Evolutionary conservation across 495 filamentous ascomycete species (phyloP).

Genomic region (Daldinia decipiens): DNA sequence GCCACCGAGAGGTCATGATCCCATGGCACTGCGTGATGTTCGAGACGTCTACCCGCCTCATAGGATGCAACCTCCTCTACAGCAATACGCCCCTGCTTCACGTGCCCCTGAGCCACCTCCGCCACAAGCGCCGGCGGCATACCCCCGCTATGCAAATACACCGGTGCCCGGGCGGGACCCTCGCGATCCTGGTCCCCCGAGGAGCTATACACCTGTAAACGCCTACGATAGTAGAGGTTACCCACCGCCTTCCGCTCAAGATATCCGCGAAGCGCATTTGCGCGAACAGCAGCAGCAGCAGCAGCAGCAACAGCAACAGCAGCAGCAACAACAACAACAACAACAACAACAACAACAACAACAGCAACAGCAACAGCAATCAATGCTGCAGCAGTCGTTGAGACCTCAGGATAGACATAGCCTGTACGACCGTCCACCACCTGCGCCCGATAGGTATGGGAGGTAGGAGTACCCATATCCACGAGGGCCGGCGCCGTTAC

Average conservation of each 20-base stretch:
- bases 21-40: slow-evolving; percentile 47
- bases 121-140: slow-evolving; percentile 41
- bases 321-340: too few species aligned
- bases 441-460: slow-evolving; percentile 47
- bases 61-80: slow-evolving; percentile 46
- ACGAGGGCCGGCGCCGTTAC: background rate
- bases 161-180: slow-evolving; percentile 48
- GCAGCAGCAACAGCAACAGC: too few species aligned
- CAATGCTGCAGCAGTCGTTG: slow-evolving; percentile 49
- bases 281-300: slow-evolving; percentile 45
- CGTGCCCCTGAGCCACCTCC: slow-evolving; percentile 50
- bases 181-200: slow-evolving; percentile 44
- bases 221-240: slow-evolving; percentile 45
- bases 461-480: slow-evolving; percentile 30
- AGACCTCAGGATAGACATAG: slow-evolving; percentile 50
- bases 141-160: slow-evolving; percentile 46
- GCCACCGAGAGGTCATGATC: slow-evolving; percentile 51
- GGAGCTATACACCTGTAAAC: slow-evolving; percentile 48
- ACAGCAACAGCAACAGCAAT: slow-evolving; percentile 38
- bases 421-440: slow-evolving; percentile 44
- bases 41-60: slow-evolving; percentile 49
- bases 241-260: slow-evolving; percentile 36
- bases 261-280: slow-evolving; percentile 45
- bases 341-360: too few species aligned
- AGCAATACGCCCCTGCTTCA: slow-evolving; percentile 48